phyloP scores from a whole-genome alignment of 106 monocot species.

The Hemerocallis citrina region DNA sequence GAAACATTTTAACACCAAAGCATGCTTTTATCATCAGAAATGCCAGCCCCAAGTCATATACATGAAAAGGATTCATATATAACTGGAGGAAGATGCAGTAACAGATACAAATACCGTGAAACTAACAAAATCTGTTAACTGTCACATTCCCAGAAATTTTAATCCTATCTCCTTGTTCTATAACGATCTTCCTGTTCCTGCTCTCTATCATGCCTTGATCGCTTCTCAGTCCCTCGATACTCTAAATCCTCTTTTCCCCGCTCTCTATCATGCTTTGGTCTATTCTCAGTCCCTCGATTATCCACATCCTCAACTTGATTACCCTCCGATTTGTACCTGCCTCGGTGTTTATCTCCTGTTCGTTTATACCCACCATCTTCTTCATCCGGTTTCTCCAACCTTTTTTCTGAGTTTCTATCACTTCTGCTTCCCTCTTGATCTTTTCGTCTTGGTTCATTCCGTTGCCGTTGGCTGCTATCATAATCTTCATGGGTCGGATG shows the following conservation, averaged over 20 bases:
- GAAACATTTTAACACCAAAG: no score
- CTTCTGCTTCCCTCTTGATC: slow-evolving; percentile 6
- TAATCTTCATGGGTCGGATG: not conserved
- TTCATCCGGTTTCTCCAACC: slow-evolving; percentile 8
- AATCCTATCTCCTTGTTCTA: no score
- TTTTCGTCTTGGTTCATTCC: slow-evolving; percentile 6
- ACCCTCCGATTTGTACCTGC: slow-evolving; percentile 8
- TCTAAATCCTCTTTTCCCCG: not conserved
- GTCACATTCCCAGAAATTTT: no score
- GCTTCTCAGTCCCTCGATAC: not conserved
- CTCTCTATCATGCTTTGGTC: slow-evolving; percentile 13
- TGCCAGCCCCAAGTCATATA: no score
- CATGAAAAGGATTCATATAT: no score
- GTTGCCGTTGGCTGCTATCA: not conserved
- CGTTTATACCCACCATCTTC: not conserved
- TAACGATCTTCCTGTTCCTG: no score
- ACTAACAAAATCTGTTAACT: no score
- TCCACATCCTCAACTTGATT: slow-evolving; percentile 4
- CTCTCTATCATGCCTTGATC: no score
- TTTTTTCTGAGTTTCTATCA: slow-evolving; percentile 6
- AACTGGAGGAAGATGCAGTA: no score
- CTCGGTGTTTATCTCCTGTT: slow-evolving; percentile 11
- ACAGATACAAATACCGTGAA: no score
- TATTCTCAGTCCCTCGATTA: slow-evolving; percentile 4
- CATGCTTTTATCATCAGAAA: no score